These are phyloP conservation scores for Phytopythium chamaehyphon DNA, from an alignment of 352 stramenopile genomes.

Conservation along the genomic window DNA sequence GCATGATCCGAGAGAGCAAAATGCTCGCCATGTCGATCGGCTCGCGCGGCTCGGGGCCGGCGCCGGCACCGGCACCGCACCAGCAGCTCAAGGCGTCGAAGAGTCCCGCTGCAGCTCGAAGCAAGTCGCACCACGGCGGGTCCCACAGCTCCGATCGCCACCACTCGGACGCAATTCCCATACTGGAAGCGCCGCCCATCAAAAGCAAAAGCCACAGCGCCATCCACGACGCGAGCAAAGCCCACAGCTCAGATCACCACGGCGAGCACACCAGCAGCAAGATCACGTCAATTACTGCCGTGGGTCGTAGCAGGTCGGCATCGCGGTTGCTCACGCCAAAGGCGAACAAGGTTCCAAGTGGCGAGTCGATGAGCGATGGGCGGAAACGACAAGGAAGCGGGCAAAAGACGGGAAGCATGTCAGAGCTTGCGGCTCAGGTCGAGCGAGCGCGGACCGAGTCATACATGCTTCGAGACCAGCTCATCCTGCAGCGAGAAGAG, in stretches of 20 bases:
- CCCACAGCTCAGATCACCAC: neutral
- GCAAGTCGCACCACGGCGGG: neutral
- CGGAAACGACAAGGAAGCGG: neutral
- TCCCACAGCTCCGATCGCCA: too few species aligned
- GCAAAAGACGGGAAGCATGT: conserved; percentile 23
- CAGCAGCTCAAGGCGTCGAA: neutral
- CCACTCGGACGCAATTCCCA: too few species aligned
- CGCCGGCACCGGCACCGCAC: neutral
- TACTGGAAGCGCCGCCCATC: neutral
- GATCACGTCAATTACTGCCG: neutral
- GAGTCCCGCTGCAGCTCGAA: neutral
- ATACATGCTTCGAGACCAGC: conserved; percentile 19
- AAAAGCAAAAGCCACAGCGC: neutral
- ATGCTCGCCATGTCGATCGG: conserved; percentile 51
- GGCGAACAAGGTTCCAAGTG: neutral
- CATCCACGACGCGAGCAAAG: neutral
- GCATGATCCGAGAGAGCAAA: conserved; percentile 66
- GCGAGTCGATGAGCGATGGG: neutral
- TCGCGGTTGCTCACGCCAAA: neutral
- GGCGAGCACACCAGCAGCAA: conserved; percentile 2
- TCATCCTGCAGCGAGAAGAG: conserved; percentile 12
- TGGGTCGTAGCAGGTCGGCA: conserved; percentile 7
- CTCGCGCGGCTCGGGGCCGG: neutral
- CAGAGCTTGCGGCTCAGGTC: conserved; percentile 18
- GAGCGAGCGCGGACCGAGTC: conserved; percentile 12